These are phyloP conservation scores for Aspergillus pseudoterreus DNA, from an alignment of 2,329 filamentous ascomycete species.

Conservation along the genomic window DNA sequence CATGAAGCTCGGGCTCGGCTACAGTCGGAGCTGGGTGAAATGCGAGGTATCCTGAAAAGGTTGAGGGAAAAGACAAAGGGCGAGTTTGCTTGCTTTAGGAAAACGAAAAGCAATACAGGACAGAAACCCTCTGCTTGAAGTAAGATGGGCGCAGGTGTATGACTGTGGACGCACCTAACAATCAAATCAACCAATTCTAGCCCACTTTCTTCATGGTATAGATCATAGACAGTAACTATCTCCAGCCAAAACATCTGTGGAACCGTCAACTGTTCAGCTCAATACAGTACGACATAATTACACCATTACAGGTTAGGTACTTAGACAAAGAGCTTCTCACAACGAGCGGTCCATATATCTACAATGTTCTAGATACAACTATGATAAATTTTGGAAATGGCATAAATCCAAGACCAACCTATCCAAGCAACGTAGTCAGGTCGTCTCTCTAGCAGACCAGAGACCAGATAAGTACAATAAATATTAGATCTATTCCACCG, in stretches of 20 bases:
- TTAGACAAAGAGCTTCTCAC: not conserved
- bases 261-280: not conserved
- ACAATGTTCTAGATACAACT: not conserved
- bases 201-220: no score
- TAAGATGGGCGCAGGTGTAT: no score
- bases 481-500: not conserved
- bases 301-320: no score
- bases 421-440: not conserved
- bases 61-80: constrained; percentile 76
- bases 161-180: not conserved
- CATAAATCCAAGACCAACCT: not conserved
- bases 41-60: constrained; percentile 82
- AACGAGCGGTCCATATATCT: not conserved
- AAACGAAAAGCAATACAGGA: constrained; percentile 46
- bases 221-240: not conserved
- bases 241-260: not conserved
- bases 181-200: not conserved
- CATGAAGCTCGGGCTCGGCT: constrained; percentile 75
- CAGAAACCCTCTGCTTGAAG: constrained; percentile 19
- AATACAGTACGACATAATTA: no score
- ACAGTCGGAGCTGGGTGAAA: constrained; percentile 83
- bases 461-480: not conserved
- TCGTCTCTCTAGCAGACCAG: not conserved
- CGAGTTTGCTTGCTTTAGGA: constrained; percentile 83
- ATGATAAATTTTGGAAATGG: not conserved